Conservation (phyloP, 805 yeast species). For the Yamadazyma scolyti region DNA sequence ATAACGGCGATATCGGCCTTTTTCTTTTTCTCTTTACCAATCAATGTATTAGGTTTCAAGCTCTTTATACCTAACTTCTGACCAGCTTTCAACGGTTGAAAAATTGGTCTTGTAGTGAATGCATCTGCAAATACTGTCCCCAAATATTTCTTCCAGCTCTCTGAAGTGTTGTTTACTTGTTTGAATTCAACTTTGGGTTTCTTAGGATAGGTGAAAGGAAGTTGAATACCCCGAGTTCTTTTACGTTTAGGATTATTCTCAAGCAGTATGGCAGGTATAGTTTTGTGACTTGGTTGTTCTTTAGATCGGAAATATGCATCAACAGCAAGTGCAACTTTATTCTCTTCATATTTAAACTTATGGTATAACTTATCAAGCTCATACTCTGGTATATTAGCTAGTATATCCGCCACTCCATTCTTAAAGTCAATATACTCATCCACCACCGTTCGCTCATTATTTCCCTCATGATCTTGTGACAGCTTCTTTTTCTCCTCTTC, state of each 20-base stretch:
- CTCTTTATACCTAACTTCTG: slow-evolving; percentile 36
- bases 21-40: slow-evolving; percentile 11
- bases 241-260: slow-evolving; percentile 9
- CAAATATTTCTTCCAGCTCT: slow-evolving; percentile 41
- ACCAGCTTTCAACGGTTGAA: slow-evolving; percentile 42
- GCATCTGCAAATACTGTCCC: slow-evolving; percentile 62
- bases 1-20: slow-evolving; percentile 29
- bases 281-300: slow-evolving; percentile 1
- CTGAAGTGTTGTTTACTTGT: slow-evolving; percentile 7
- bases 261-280: slow-evolving; percentile 12
- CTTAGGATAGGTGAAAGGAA: slow-evolving; percentile 12
- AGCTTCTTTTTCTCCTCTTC: too few relatives aligned
- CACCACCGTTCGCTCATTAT: neutral
- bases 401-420: slow-evolving; percentile 1
- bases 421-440: slow-evolving; percentile 1
- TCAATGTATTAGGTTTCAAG: slow-evolving; percentile 21
- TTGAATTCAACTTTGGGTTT: slow-evolving; percentile 1
- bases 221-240: slow-evolving; percentile 10
- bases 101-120: slow-evolving; percentile 69
- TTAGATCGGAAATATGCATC: slow-evolving; percentile 7
- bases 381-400: slow-evolving; percentile 2
- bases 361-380: slow-evolving; percentile 2
- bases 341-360: slow-evolving; percentile 4
- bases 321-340: slow-evolving; percentile 8
- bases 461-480: neutral